Evolutionary conservation across 1,284 basidiomycete species (phyloP), one percentile per base, ranked within the genome.

Genomic region (Leccinum solheimii): DNA sequence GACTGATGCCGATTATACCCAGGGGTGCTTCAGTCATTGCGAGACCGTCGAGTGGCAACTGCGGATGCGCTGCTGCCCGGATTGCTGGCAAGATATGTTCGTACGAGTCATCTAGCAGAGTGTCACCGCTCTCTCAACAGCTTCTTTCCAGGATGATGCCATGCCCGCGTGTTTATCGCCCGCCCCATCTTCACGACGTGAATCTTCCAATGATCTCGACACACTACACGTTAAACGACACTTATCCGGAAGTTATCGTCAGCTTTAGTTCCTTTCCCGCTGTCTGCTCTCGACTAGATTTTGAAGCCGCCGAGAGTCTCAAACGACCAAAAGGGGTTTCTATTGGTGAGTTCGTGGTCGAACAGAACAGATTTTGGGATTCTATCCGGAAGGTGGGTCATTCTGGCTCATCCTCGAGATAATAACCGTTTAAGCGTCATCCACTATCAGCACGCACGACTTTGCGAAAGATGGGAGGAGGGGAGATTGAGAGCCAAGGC

Each of bases 41-140:
- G 66, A 70, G 38, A 68, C 73, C 34, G 59, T 79, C 5, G 69
- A 72, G 49, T 80, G 79, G 79, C 62, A 66, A 5, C 75, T 77
- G 57, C 75, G 77, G 10, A 68, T 79, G 30, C 69, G 78, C 57
- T 77, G 73, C 43, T 80, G 79, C 60, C 55, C 62, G 11, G 63
- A 64, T 11, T 80, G 79, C 54, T 61, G 77, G 21, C 66, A 58
- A 30, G 38, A 56, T n/a, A 55, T 69, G 67, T 67, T 21, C 10
- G 65, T 59, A 32, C 30, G 7, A 19, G 32, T 16, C 16, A 9
- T 11, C 1, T 50, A 50, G 3, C 3, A 23, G n/a, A 14, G 1
- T 9, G 4, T n/a, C 13, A 8, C n/a, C 1, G 16, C 4, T n/a
- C 14, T 3, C 49, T 55, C 13, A 45, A 62, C 32, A 14, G 3